Evolutionary conservation across 768 basidiomycete genomes (phyloP).

Genomic region (Trametes villosa): DNA sequence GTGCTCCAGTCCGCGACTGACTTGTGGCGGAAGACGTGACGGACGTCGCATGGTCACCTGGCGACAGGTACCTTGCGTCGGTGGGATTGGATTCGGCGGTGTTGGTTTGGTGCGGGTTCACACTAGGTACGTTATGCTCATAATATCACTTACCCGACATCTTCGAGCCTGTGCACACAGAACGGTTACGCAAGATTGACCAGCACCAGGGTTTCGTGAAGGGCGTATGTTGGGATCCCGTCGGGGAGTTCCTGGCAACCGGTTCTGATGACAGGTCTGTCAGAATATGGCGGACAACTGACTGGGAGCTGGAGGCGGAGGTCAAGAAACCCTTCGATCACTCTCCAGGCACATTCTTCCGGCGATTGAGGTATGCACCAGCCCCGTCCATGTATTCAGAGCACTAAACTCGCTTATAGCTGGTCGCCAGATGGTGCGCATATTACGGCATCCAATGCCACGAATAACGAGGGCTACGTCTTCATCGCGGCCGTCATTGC

Average conservation of each 20-base stretch:
- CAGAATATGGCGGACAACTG: constrained; percentile 94
- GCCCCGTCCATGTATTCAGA: no score
- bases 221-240: constrained; percentile 98
- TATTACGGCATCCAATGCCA: constrained; percentile 96
- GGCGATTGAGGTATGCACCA: constrained; percentile 71
- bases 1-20: constrained; percentile 9
- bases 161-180: no score
- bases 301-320: constrained; percentile 86
- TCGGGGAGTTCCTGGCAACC: constrained; percentile 97
- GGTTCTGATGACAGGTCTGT: constrained; percentile 96
- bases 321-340: constrained; percentile 91
- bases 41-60: constrained; percentile 94
- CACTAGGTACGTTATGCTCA: constrained; percentile 63
- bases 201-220: constrained; percentile 97
- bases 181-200: constrained; percentile 81
- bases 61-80: constrained; percentile 89
- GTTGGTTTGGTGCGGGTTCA: constrained; percentile 92
- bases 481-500: constrained; percentile 97
- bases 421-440: constrained; percentile 99
- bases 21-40: constrained; percentile 73
- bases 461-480: constrained; percentile 93
- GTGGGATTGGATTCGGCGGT: constrained; percentile 92
- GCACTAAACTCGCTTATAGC: constrained; percentile 43
- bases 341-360: constrained; percentile 94
- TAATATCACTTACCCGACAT: background rate